Conservation (phyloP, 495 filamentous ascomycete species). For the Daldinia caldariorum region DNA sequence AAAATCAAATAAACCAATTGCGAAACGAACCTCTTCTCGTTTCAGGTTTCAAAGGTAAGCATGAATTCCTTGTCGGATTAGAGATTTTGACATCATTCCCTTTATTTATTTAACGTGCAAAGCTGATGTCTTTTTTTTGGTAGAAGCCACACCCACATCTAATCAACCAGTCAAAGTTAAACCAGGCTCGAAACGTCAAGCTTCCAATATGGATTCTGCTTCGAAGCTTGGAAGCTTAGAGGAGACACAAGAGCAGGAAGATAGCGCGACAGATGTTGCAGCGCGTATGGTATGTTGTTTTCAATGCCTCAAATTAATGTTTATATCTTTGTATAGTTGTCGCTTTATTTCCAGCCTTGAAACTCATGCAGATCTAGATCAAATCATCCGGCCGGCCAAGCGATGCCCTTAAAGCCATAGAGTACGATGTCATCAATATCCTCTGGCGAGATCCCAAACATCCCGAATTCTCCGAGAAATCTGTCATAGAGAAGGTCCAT, state of each 20-base stretch:
- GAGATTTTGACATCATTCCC: background rate
- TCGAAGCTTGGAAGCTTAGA: background rate
- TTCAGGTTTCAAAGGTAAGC: conserved; percentile 21
- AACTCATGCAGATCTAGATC: conserved; percentile 61
- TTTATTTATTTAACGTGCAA: background rate
- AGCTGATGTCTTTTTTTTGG: background rate
- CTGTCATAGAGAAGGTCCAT: conserved; percentile 68
- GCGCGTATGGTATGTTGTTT: conserved; percentile 25
- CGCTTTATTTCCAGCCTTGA: conserved; percentile 21
- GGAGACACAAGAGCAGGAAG: conserved; percentile 7
- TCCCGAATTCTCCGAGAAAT: conserved; percentile 67
- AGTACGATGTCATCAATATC: conserved; percentile 71
- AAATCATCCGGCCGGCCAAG: conserved; percentile 25
- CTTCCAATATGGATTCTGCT: conserved; percentile 9
- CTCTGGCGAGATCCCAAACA: conserved; percentile 70
- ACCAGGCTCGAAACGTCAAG: conserved; percentile 4
- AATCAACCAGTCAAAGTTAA: conserved; percentile 6
- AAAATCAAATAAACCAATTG: conserved; percentile 6
- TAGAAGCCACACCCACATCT: conserved; percentile 7
- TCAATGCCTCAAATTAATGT: background rate
- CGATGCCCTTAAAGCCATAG: conserved; percentile 63
- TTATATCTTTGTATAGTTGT: background rate
- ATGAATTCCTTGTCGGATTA: background rate
- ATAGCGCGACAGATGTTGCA: conserved; percentile 1
- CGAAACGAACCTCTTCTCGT: conserved; percentile 23